Evolutionary conservation across 306 rosid genomes (phyloP).

Genomic region (Medicago ruthenica): DNA sequence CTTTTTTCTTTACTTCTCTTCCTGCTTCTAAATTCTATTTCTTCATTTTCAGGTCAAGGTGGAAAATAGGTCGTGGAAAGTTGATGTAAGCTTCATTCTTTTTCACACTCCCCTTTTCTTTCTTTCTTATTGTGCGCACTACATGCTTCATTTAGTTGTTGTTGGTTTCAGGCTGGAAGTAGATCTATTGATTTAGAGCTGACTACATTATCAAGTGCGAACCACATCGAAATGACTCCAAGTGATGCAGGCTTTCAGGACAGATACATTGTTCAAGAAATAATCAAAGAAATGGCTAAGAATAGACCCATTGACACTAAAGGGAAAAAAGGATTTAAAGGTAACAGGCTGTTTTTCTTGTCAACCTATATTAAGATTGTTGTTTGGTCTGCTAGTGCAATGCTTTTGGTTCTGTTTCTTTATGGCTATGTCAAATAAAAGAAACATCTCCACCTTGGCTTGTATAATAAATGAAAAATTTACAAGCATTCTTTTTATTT

Average conservation of each 20-base stretch:
- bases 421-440: not conserved
- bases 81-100: conserved; percentile 71
- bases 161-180: conserved; percentile 95
- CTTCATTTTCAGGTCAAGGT: conserved; percentile 94
- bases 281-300: conserved; percentile 94
- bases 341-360: conserved; percentile 43
- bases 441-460: not conserved
- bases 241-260: conserved; percentile 98
- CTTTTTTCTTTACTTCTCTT: no score
- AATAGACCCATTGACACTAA: conserved; percentile 86
- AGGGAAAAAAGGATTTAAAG: conserved; percentile 85
- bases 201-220: conserved; percentile 83
- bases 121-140: not conserved
- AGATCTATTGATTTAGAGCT: conserved; percentile 89
- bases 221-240: conserved; percentile 89
- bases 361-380: no score
- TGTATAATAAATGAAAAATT: not conserved
- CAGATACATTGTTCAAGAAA: conserved; percentile 90
- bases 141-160: no score
- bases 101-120: not conserved
- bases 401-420: not conserved
- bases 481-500: not conserved
- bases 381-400: not conserved
- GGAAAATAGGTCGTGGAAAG: conserved; percentile 91
- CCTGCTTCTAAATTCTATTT: no score